Evolutionary conservation across 2,329 filamentous ascomycete species (phyloP).

Genomic region (Botrytis fabae): DNA sequence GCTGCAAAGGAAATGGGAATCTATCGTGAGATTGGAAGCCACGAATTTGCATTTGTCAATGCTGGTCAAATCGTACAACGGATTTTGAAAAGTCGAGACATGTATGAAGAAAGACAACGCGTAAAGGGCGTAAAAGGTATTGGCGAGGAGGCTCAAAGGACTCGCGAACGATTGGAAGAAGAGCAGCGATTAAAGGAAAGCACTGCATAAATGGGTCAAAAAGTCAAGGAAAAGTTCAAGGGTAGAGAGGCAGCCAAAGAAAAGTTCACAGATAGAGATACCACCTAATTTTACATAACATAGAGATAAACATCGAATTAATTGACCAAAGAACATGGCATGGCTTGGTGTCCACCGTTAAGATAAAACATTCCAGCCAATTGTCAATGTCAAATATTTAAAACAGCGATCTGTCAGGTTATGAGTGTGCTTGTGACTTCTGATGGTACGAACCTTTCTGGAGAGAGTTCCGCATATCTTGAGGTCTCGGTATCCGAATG

Average conservation of each 20-base stretch:
- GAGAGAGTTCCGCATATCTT: constrained; percentile 4
- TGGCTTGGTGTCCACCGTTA: constrained; percentile 5
- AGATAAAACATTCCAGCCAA: not conserved
- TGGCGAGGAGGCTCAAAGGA: constrained; percentile 65
- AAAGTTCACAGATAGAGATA: not conserved
- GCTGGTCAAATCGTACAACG: constrained; percentile 87
- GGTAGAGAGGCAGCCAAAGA: not conserved
- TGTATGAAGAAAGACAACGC: constrained; percentile 89
- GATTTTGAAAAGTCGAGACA: constrained; percentile 81
- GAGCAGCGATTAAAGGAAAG: constrained; percentile 36
- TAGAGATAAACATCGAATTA: not conserved
- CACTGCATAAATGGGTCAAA: constrained; percentile 6
- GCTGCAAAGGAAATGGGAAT: constrained; percentile 81
- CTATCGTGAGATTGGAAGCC: constrained; percentile 73
- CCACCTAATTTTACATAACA: constrained; percentile 15
- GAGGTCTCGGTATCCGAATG: not conserved
- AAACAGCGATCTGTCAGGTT: constrained; percentile 9
- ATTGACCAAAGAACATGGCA: not conserved
- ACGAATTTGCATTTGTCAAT: constrained; percentile 85
- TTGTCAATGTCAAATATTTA: not conserved
- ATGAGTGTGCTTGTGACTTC: constrained; percentile 12
- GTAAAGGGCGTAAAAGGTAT: constrained; percentile 86
- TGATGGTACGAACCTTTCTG: not conserved
- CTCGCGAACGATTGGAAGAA: constrained; percentile 61
- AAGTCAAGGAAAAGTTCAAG: not conserved